phyloP scores from a whole-genome alignment of 2,329 filamentous ascomycete genomes.

The Ascochyta lentis region DNA sequence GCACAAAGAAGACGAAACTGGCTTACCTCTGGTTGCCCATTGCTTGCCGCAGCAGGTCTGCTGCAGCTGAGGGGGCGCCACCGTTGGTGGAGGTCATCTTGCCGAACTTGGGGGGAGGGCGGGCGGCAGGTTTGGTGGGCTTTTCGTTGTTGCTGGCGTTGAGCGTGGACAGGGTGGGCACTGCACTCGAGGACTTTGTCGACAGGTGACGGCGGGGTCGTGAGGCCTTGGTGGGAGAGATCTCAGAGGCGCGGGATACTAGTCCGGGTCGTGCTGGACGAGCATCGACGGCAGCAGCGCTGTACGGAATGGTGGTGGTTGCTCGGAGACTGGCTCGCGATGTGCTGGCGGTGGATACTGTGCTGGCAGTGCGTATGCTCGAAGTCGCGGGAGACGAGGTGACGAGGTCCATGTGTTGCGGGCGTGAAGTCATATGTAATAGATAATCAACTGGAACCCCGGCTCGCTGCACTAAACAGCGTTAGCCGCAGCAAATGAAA shows the following conservation, averaged over 20 bases:
- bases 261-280: slow-evolving; percentile 39
- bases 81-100: slow-evolving; percentile 40
- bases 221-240: slow-evolving; percentile 35
- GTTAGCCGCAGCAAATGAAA: slow-evolving; percentile 38
- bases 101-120: slow-evolving; percentile 32
- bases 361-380: slow-evolving; percentile 17
- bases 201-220: slow-evolving; percentile 40
- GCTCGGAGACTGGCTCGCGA: slow-evolving; percentile 23
- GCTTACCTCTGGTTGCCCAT: slow-evolving; percentile 63
- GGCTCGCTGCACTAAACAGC: slow-evolving; percentile 38
- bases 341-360: slow-evolving; percentile 24
- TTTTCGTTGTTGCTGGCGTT: slow-evolving; percentile 37
- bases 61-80: slow-evolving; percentile 59
- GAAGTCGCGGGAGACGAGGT: slow-evolving; percentile 23
- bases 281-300: slow-evolving; percentile 37
- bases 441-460: slow-evolving; percentile 37
- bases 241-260: slow-evolving; percentile 41
- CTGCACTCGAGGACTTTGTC: slow-evolving; percentile 52
- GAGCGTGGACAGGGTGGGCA: slow-evolving; percentile 53
- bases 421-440: slow-evolving; percentile 43
- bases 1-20: slow-evolving; percentile 5
- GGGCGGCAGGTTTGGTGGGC: slow-evolving; percentile 24
- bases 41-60: slow-evolving; percentile 65
- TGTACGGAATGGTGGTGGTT: slow-evolving; percentile 27
- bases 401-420: slow-evolving; percentile 30